Base-by-base conservation (phyloP, 352 stramenopile species). In the Hyaloperonospora arabidopsidis region DNA sequence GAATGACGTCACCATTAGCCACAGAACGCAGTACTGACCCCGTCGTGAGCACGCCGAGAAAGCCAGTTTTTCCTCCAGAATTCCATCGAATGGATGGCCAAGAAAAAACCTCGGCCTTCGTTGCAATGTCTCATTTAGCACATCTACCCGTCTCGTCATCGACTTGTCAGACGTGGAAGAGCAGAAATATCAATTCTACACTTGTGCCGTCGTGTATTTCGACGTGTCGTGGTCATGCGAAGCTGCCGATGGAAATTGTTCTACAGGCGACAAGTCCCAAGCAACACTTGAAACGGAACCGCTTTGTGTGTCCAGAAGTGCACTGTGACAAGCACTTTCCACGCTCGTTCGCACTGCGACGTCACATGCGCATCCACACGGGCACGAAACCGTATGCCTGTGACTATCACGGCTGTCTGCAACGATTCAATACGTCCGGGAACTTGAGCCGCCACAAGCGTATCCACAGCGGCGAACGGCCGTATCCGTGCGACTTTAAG, bases 381-480 rank as follows among this genome's bases (percentile, higher is more conserved):
- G 79, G 81, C 55, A 89, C 61, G 45, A 89, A 89, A 49, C 84
- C 81, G 19, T 94, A 92, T 59, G 76, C 60, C 17, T 94, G 84
- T 45, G 79, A 92, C 63, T 76, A 76, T 49, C 67, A 86, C 5
- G 80, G 80, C 61, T 92, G 81, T 60, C 35, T 66, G 39, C 77
- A 89, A 56, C 70, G 81, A 12, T 94, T 94, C 66, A 92, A 89
- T 61, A 94, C 84, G 63, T 94, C 84, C 8, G 84, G 84, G 12
- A 94, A 94, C 59, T 52, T 94, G 10, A 91, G 79, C 52, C 79
- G 84, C 47, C 84, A 94, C 68, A 92, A 92, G 57, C 81, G 83
- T 61, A 94, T 91, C 59, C 84, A 94, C 65, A 89, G 73, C 40
- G 84, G 84, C 44, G 84, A 90, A 54, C 70, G 82, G 4, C 84